Base-by-base conservation (phyloP, 2,329 filamentous ascomycete genomes). In the Ophiostoma sp. region DNA sequence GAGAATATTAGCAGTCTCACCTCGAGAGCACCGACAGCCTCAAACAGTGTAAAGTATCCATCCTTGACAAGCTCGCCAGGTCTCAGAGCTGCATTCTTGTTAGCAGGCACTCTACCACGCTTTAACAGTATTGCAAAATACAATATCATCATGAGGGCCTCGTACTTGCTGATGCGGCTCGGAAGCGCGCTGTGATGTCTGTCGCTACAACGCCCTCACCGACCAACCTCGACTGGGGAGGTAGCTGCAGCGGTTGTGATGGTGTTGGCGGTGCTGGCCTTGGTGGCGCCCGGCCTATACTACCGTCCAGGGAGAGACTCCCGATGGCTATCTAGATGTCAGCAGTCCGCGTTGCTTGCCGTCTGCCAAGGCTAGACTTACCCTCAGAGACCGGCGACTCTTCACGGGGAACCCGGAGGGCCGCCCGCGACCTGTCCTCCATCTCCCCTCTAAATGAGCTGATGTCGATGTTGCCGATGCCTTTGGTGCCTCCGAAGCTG, bases 1-100 rank as follows among this genome's bases (percentile, higher is more conserved):
- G 10, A 13, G 10, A 10, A 8, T 7, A n/a, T 48, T n/a, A 48
- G 44, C 36, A 11, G 48, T 2, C 65, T 33, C 78, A 86, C 88
- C 86, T 95, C 92, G 31, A 95, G 84, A 75, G 92, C 92, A 73
- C 92, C 92, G 75, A 99, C 95, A 67, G 94, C 90, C 81, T 98
- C 95, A 75, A 97, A 97, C 4, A 99, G 85, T 1, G 93, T 96
- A 77, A 99, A 98, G 77, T 88, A 88, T 64, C 91, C 92, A 92
- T 98, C 94, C 81, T 97, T 97, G 73, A 98, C 85, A 3, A 99
- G 85, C 75, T 96, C 89, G 41, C 95, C 95, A 8, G 91, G 88
- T 66, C 86, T 81, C 71, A 98, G 82, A 72, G 87, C 93, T 96
- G 7, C 33, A 20, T 17, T 35, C 44, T 48, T 36, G 57, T 15